phyloP scores from a whole-genome alignment of 192 early-diverging fungal genomes.

The Fimicolochytrium jonesii region DNA sequence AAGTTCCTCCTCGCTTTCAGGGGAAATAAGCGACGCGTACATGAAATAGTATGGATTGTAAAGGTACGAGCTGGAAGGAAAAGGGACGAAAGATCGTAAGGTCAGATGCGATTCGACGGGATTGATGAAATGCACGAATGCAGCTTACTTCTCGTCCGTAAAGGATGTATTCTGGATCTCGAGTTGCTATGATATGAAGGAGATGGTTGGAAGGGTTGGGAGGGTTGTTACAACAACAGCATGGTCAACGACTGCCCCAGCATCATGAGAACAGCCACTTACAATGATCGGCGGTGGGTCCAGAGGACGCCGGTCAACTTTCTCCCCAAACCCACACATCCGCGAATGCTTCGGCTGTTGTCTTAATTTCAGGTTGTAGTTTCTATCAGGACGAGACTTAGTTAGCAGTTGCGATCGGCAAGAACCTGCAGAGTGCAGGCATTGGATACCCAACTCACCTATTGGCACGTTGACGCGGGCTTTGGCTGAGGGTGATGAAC shows the following conservation, averaged over 20 bases:
- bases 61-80: slow-evolving; percentile 25
- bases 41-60: slow-evolving; percentile 94
- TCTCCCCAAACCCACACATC: slow-evolving; percentile 91
- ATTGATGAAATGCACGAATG: background rate
- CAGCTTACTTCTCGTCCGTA: slow-evolving; percentile 20
- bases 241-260: no score
- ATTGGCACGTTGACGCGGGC: slow-evolving; percentile 18
- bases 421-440: background rate
- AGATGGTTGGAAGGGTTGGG: no score
- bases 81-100: background rate
- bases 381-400: background rate
- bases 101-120: no score
- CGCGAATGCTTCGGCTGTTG: slow-evolving; percentile 89
- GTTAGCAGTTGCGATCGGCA: background rate
- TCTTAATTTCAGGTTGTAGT: slow-evolving; percentile 55
- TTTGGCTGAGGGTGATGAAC: slow-evolving; percentile 24
- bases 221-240: no score
- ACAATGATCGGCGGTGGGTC: slow-evolving; percentile 75
- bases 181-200: slow-evolving; percentile 29
- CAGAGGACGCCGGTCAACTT: slow-evolving; percentile 77
- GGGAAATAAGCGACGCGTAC: slow-evolving; percentile 87
- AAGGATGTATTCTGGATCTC: slow-evolving; percentile 18
- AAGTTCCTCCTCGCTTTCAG: slow-evolving; percentile 77
- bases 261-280: background rate
- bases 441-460: slow-evolving; percentile 6